phyloP scores from a whole-genome alignment of 2,329 filamentous ascomycete species.

The Mycosphaerella sp. region DNA sequence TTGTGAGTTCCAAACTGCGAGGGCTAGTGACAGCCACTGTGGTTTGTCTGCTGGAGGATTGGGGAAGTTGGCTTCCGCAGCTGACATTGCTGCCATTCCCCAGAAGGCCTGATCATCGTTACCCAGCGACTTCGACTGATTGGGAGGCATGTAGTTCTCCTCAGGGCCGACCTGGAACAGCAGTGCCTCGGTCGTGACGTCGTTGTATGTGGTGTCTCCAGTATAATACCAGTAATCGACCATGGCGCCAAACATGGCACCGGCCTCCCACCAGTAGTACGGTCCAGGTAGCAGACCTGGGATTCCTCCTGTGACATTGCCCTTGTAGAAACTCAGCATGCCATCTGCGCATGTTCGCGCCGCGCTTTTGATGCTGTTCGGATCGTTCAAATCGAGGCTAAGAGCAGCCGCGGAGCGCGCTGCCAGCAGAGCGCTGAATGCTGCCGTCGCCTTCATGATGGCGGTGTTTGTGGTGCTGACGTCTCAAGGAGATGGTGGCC shows the following conservation, averaged over 20 bases:
- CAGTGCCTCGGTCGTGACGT: constrained; percentile 52
- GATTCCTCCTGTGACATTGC: constrained; percentile 46
- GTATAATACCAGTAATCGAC: constrained; percentile 67
- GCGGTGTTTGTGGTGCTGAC: background rate
- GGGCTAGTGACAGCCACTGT: constrained; percentile 43
- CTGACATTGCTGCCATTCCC: constrained; percentile 52
- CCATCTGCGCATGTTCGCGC: constrained; percentile 42
- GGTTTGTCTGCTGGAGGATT: constrained; percentile 38
- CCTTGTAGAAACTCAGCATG: constrained; percentile 49
- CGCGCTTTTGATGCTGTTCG: constrained; percentile 41
- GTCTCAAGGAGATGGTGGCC: background rate
- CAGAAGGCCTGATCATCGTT: constrained; percentile 57
- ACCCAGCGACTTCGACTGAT: constrained; percentile 39
- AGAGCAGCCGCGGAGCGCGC: constrained; percentile 22
- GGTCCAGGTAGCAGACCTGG: constrained; percentile 55
- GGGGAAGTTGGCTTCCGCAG: constrained; percentile 48
- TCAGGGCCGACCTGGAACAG: constrained; percentile 55
- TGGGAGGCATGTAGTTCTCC: constrained; percentile 53
- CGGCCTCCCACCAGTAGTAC: constrained; percentile 70
- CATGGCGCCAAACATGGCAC: constrained; percentile 58
- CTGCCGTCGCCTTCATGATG: constrained; percentile 17
- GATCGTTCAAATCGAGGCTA: constrained; percentile 21
- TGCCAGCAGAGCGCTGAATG: constrained; percentile 22
- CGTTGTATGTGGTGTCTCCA: constrained; percentile 59
- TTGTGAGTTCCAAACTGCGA: constrained; percentile 40